Percentiles rank a stretch among this genome's conserved stretches.
phyloP scores from a whole-genome alignment of 2,329 filamentous ascomycete species.

The Neonectria ditissima region DNA sequence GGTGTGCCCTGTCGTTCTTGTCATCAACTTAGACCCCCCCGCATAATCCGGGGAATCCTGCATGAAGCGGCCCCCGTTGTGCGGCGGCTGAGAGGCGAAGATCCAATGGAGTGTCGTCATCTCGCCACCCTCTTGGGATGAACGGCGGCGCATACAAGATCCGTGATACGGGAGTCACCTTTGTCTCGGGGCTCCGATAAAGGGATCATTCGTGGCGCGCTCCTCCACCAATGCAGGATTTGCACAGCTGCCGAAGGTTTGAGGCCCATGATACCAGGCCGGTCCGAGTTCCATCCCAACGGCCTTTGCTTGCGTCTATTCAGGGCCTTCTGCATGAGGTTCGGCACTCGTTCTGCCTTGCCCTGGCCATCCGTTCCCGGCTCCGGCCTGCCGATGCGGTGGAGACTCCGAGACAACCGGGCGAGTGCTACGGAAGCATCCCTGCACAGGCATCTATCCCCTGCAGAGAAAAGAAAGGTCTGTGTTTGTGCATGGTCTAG shows the following conservation, averaged over 20 bases:
- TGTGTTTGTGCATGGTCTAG: neutral
- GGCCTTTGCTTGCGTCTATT: neutral
- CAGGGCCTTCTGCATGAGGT: neutral
- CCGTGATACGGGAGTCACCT: neutral
- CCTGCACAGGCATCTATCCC: neutral
- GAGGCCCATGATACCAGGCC: neutral
- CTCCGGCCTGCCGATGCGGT: neutral
- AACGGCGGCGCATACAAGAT: neutral
- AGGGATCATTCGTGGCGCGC: neutral
- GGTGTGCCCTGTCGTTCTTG: neutral
- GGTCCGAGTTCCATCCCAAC: neutral
- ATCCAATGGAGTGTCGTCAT: neutral
- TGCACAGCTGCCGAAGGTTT: neutral
- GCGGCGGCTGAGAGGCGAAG: neutral
- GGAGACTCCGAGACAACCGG: neutral
- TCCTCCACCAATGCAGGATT: neutral
- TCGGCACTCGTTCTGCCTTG: neutral
- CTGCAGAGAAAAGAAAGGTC: neutral
- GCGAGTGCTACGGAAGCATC: neutral
- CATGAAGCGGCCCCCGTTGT: neutral
- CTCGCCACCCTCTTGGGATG: neutral
- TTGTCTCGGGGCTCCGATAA: neutral
- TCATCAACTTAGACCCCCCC: neutral
- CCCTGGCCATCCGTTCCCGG: neutral
- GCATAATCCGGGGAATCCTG: conserved; percentile 1